Evolutionary conservation across 805 yeast genomes (phyloP), one percentile per base, ranked within the genome.

Genomic region (Metschnikowia lunata): DNA sequence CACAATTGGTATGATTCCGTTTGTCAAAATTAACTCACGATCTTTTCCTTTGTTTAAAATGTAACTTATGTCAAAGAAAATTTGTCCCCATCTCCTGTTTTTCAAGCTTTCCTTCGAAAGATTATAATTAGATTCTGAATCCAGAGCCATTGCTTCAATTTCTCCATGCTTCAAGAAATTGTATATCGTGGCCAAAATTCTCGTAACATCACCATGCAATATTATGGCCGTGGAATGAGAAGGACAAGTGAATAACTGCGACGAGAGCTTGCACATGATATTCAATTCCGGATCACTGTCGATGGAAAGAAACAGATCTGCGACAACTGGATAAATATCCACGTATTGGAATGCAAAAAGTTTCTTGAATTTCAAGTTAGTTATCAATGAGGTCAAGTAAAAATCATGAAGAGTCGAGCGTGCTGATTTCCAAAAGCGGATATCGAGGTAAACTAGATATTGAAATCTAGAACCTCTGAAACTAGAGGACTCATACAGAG

Each of bases 241-340:
- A 0, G 97, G 97, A 42, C 95, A 84, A 0, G 97, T 90, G 62
- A 89, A 89, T 18, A 93, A 66, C 63, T 93, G 99, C 0, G 91
- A 82, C 0, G 95, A 81, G 15, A 91, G 66, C 32, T 83, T 79
- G 32, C 82, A 75, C 69, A 90, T 72, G 4, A 86, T 74, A 10
- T 91, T 87, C 43, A 79, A 65, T 54, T 89, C 96, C 0, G 97
- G 96, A 57, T 93, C 98, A 47, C 96, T 74, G 57, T 93, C 99
- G 50, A 80, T 68, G 0, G 75, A 65, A 37, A 86, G 71, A 52
- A 82, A 86, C 68, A 84, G 70, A 49, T 87, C 87, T 1, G 85
- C 80, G 12, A 87, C 64, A 8, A 78, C 74, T 0, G 95, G 90
- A 60, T 91, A 91, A 0, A 88, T 69, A 53, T 88, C 95, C 35